Percentiles rank a stretch among this genome's conserved stretches.
Evolutionary conservation across 2,329 filamentous ascomycete species (phyloP).

Genomic region (Aspergillus proliferans): DNA sequence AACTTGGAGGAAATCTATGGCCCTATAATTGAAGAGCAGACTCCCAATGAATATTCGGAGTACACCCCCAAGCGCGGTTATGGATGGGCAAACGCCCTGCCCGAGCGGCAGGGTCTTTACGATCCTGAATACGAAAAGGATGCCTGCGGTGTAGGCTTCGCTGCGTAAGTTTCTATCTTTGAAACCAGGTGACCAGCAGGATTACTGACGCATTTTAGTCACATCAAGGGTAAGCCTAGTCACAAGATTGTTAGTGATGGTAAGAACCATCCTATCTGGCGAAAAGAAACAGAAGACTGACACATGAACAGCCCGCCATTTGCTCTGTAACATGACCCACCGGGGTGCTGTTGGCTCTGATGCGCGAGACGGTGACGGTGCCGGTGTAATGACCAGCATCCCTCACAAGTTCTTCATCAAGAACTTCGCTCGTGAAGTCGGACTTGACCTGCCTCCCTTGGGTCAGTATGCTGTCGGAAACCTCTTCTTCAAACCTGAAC

Average conservation of each 20-base stretch:
- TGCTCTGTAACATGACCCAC: conserved; percentile 99
- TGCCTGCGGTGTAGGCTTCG: conserved; percentile 98
- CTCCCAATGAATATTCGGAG: conserved; percentile 45
- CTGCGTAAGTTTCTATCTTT: conserved; percentile 61
- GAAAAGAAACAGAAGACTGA: not conserved
- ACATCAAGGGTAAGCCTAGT: conserved; percentile 94
- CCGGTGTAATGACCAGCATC: conserved; percentile 98
- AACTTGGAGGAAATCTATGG: conserved; percentile 44
- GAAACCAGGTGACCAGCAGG: not conserved
- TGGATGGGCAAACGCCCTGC: conserved; percentile 92
- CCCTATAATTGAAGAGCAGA: conserved; percentile 40
- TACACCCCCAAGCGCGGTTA: conserved; percentile 58
- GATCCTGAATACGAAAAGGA: conserved; percentile 95
- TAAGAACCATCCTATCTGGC: conserved; percentile 41
- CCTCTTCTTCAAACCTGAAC: conserved; percentile 96
- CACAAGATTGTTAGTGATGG: conserved; percentile 99
- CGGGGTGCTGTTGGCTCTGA: conserved; percentile 96
- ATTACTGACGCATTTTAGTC: conserved; percentile 47
- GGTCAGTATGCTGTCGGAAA: conserved; percentile 97
- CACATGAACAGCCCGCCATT: conserved; percentile 62
- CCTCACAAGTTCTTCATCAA: conserved; percentile 98
- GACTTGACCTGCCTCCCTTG: conserved; percentile 74
- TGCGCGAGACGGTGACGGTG: conserved; percentile 94
- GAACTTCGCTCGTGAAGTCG: conserved; percentile 90
- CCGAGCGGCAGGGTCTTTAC: conserved; percentile 97